Conservation (phyloP, 305 asterid species). For the Withania somnifera region DNA sequence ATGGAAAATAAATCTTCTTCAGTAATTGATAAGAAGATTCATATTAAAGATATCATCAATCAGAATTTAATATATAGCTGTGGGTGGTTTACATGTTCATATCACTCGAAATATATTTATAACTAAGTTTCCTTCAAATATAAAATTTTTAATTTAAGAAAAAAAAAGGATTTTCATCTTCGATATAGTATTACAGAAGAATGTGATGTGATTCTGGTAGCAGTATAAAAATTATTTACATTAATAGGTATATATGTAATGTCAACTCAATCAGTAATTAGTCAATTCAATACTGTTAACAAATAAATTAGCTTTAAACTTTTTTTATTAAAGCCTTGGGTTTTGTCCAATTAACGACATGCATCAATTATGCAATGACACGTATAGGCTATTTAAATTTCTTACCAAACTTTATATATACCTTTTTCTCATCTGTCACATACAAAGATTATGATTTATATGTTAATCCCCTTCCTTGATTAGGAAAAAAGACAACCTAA, state of each 20-base stretch:
- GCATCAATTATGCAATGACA: conserved; percentile 19
- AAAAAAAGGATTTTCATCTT: too few relatives aligned
- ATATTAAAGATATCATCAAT: background rate
- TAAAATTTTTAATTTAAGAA: too few relatives aligned
- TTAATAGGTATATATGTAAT: too few relatives aligned
- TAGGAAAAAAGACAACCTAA: background rate
- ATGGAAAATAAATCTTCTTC: background rate
- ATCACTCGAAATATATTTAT: too few relatives aligned
- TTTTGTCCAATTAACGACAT: background rate
- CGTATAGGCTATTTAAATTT: conserved; percentile 1
- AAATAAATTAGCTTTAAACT: background rate
- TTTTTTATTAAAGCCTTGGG: background rate
- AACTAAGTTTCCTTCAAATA: too few relatives aligned
- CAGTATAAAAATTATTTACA: too few relatives aligned
- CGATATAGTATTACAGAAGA: too few relatives aligned
- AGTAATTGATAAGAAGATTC: background rate
- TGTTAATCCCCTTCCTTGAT: conserved; percentile 10
- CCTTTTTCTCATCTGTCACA: background rate
- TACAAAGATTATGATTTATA: background rate
- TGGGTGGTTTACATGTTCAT: background rate
- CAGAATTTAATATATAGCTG: background rate
- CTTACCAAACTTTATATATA: conserved; percentile 5
- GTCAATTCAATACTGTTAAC: background rate
- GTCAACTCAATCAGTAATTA: background rate
- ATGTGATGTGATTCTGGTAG: too few relatives aligned